phyloP scores from a whole-genome alignment of 306 rosid species.

The Chamaecrista fasciculata region DNA sequence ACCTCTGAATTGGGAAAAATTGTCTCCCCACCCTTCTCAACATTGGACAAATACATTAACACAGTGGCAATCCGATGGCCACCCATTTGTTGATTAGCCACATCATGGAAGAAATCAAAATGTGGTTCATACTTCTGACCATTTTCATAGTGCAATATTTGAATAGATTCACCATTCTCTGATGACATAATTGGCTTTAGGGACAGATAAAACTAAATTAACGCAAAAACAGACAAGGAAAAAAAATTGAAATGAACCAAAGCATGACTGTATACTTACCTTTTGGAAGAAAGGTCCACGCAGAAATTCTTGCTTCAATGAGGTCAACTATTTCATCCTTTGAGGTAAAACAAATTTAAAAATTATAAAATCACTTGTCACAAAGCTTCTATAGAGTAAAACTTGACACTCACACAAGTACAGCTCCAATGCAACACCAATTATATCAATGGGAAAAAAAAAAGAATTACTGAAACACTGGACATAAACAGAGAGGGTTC shows the following conservation, averaged over 20 bases:
- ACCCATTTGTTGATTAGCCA: slow-evolving; percentile 64
- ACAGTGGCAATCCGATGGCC: slow-evolving; percentile 95
- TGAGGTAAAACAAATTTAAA: slow-evolving; percentile 33
- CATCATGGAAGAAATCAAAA: slow-evolving; percentile 81
- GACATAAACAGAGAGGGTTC: background rate
- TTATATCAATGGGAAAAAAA: background rate
- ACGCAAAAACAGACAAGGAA: background rate
- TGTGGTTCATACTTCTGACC: slow-evolving; percentile 94
- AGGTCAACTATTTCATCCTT: slow-evolving; percentile 67
- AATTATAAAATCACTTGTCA: slow-evolving; percentile 4
- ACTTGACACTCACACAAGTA: background rate
- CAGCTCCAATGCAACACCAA: background rate
- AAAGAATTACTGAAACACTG: background rate
- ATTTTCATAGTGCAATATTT: slow-evolving; percentile 70
- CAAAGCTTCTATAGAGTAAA: slow-evolving; percentile 1
- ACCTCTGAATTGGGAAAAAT: slow-evolving; percentile 77
- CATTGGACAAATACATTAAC: slow-evolving; percentile 85
- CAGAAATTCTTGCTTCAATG: slow-evolving; percentile 65
- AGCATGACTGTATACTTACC: slow-evolving; percentile 46
- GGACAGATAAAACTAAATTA: slow-evolving; percentile 1
- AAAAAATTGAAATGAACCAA: slow-evolving; percentile 7
- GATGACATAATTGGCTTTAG: slow-evolving; percentile 18
- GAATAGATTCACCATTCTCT: slow-evolving; percentile 94
- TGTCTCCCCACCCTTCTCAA: slow-evolving; percentile 91
- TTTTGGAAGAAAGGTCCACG: slow-evolving; percentile 87